phyloP scores from a whole-genome alignment of 176 grass and related monocot genomes.

The Rhipidocladum racemiflorum region DNA sequence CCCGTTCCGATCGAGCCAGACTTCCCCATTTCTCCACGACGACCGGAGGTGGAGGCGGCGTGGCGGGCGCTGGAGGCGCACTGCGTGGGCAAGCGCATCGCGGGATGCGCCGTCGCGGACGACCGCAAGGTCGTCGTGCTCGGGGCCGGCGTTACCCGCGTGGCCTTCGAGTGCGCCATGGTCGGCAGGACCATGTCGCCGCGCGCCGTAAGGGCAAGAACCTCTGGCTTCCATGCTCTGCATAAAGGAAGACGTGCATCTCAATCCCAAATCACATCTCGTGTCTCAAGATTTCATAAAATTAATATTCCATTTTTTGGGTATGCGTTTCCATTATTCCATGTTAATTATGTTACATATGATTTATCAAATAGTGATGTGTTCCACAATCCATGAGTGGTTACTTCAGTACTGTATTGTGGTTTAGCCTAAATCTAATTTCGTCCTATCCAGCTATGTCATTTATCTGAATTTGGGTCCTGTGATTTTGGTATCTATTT shows the following conservation, averaged over 20 bases:
- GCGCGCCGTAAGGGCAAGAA: constrained; percentile 73
- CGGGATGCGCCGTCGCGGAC: constrained; percentile 55
- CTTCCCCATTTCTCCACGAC: no score
- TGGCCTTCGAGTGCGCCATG: constrained; percentile 58
- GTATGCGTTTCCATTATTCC: no score
- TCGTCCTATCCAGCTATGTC: background rate
- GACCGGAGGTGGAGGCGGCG: constrained; percentile 87
- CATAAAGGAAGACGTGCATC: no score
- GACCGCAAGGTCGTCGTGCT: constrained; percentile 61
- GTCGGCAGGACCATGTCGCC: constrained; percentile 62
- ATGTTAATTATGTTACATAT: no score
- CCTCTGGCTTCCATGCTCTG: constrained; percentile 61
- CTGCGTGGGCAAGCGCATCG: constrained; percentile 71
- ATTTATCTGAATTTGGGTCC: background rate
- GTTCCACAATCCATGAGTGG: no score
- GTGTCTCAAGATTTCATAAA: no score
- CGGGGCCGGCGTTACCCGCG: constrained; percentile 18
- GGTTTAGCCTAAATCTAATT: background rate
- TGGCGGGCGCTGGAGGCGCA: constrained; percentile 73
- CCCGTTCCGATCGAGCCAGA: no score
- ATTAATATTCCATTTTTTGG: no score
- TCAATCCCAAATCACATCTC: no score
- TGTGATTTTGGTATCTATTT: background rate
- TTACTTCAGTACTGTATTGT: background rate
- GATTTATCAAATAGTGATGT: no score